phyloP scores from a whole-genome alignment of 2,329 filamentous ascomycete species.

The Paraphaeosphaeria minitans region DNA sequence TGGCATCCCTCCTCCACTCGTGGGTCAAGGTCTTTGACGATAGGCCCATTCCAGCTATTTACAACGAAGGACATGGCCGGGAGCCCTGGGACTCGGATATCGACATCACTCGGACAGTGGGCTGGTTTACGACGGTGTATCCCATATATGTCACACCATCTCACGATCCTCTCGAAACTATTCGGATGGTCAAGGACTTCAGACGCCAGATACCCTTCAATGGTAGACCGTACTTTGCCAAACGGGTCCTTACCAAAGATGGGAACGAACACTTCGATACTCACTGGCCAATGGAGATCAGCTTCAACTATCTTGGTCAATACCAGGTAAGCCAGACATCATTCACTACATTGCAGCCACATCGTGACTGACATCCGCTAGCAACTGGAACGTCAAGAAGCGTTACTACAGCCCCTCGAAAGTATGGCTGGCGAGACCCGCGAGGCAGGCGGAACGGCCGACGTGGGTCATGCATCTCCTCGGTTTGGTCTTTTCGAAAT shows the following conservation, averaged over 20 bases:
- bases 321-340: conserved; percentile 49
- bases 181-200: conserved; percentile 62
- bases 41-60: conserved; percentile 58
- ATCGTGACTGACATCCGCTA: conserved; percentile 40
- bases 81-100: conserved; percentile 51
- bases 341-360: not conserved
- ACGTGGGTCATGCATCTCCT: conserved; percentile 51
- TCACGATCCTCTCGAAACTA: conserved; percentile 51
- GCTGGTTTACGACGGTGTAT: conserved; percentile 63
- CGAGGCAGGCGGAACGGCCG: conserved; percentile 52
- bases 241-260: conserved; percentile 34
- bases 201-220: conserved; percentile 46
- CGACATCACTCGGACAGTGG: conserved; percentile 63
- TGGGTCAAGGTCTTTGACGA: conserved; percentile 62
- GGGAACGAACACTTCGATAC: conserved; percentile 36
- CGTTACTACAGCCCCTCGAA: conserved; percentile 51
- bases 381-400: conserved; percentile 52
- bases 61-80: conserved; percentile 45
- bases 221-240: conserved; percentile 54
- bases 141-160: conserved; percentile 47
- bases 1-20: conserved; percentile 62
- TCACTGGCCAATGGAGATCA: conserved; percentile 59
- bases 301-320: conserved; percentile 62
- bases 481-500: conserved; percentile 60
- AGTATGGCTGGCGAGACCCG: conserved; percentile 55